These are phyloP conservation scores for Beverwykella pulmonaria DNA, from an alignment of 495 filamentous ascomycete species.

Conservation along the genomic window DNA sequence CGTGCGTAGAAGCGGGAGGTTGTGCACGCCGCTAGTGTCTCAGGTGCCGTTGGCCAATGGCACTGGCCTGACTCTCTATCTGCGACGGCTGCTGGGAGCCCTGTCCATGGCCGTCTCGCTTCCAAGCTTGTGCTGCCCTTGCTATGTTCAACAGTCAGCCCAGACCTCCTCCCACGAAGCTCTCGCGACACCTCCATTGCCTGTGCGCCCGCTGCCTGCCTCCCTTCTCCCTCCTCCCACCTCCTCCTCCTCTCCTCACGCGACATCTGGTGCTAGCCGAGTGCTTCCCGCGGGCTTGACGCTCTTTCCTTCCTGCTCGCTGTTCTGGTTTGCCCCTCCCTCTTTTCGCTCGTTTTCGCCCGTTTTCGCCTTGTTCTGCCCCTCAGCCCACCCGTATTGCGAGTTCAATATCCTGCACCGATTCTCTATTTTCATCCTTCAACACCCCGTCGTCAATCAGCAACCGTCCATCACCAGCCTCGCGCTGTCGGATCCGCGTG, in stretches of 20 bases:
- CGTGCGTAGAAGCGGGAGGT: not conserved
- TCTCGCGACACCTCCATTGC: not conserved
- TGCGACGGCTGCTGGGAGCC: not conserved
- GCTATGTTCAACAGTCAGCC: not conserved
- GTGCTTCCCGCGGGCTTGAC: conserved; percentile 23
- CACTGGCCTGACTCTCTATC: not conserved
- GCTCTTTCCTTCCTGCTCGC: conserved; percentile 18
- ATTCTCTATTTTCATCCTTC: not conserved
- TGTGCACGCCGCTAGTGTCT: not conserved
- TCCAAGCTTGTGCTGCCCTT: not conserved
- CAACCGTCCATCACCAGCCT: not conserved
- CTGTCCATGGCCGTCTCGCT: no score
- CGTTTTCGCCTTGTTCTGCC: not conserved
- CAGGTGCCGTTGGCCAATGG: not conserved
- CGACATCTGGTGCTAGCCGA: conserved; percentile 1
- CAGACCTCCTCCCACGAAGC: not conserved
- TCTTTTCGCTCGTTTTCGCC: conserved; percentile 23
- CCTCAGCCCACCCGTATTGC: not conserved
- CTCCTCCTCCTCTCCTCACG: not conserved
- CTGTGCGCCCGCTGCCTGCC: not conserved
- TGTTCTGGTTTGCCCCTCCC: conserved; percentile 1
- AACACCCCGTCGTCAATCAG: conserved; percentile 1
- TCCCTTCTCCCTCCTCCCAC: conserved; percentile 6
- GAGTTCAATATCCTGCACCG: conserved; percentile 12
- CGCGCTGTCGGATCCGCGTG: not conserved